Base-by-base conservation (phyloP, 2,329 filamentous ascomycete genomes). In the Xylariales sp. region DNA sequence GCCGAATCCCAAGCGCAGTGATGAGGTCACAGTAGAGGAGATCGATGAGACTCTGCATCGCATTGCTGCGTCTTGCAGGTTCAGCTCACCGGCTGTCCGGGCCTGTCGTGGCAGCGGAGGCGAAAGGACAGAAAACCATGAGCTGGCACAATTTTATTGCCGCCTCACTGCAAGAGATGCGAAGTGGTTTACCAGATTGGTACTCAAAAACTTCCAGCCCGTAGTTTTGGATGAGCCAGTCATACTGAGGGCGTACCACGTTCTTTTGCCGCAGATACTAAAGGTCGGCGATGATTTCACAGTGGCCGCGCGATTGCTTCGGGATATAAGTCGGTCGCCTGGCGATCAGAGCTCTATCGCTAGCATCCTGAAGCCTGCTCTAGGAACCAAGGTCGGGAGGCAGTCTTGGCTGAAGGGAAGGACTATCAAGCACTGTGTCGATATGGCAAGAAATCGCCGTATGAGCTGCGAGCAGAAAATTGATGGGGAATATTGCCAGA, bases 401-500 rank as follows among this genome's bases (percentile, higher is more conserved):
- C 78, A 82, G 28, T 64, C 68, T 1, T 86, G 80, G 73, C 63
- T 75, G 33, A 86, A 86, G 54, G 82, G 73, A 8, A 71, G 82
- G 38, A 84, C 80, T 48, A 84, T 91, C 51, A 82, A 88, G 45
- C 77, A 93, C 56, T 91, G 86, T 56, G 61, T 86, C 15, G 70
- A 80, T 14, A 77, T 91, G 68, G 68, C 74, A 2, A 71, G 68
- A 4, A 69, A 71, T 0, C 67, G 75, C 12, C 74, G 65, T 10
- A 79, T 90, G 76, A 86, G 83, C 44, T 74, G 88, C 18, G 88
- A 95, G 59, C 73, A 82, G 38, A 95, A 95, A 57, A 79, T 94
- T 46, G 88, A 95, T 53, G 88, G 86, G 10, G 89, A 95, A 60
- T 95, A 93, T 51, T 94, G 87, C 51, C 89, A 95, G 59, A 80